Evolutionary conservation across 1,139 yeast species (phyloP).

Genomic region (Pichia sp.): DNA sequence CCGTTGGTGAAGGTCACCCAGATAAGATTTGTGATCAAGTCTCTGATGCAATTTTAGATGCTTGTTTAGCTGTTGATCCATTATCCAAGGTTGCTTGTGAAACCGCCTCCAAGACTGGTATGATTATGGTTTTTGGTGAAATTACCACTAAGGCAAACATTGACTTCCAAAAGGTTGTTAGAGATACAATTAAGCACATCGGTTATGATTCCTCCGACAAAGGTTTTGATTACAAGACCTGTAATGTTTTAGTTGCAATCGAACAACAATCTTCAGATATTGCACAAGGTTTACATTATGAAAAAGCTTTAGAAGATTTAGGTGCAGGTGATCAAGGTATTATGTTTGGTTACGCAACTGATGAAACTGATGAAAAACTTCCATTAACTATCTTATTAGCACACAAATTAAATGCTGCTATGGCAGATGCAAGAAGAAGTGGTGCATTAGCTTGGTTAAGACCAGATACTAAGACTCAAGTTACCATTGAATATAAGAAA

Average conservation of each 20-base stretch:
- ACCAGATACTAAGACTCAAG: slow-evolving; percentile 99
- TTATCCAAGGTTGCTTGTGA: slow-evolving; percentile 98
- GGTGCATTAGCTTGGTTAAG: slow-evolving; percentile 94
- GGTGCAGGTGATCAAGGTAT: slow-evolving; percentile 99
- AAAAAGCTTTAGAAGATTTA: slow-evolving; percentile 90
- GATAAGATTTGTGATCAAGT: slow-evolving; percentile 99
- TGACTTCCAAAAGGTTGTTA: slow-evolving; percentile 94
- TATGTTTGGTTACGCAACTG: slow-evolving; percentile 99
- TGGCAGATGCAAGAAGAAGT: slow-evolving; percentile 95
- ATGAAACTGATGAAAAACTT: slow-evolving; percentile 94
- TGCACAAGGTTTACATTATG: slow-evolving; percentile 98
- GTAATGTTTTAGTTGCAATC: slow-evolving; percentile 97
- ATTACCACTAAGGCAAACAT: slow-evolving; percentile 93
- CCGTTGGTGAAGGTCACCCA: slow-evolving; percentile 99
- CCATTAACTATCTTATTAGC: slow-evolving; percentile 93
- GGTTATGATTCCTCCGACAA: slow-evolving; percentile 95
- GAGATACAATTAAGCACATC: slow-evolving; percentile 97
- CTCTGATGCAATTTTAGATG: slow-evolving; percentile 96
- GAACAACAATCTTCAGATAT: slow-evolving; percentile 99
- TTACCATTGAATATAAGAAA: slow-evolving; percentile 90
- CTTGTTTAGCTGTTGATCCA: slow-evolving; percentile 93
- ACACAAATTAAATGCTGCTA: slow-evolving; percentile 93
- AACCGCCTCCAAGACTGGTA: slow-evolving; percentile 97
- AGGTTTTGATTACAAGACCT: slow-evolving; percentile 98
- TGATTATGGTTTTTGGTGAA: slow-evolving; percentile 99